Evolutionary conservation across 169 alveolate species (phyloP).

Genomic region (Cryptosporidium ubiquitum): DNA sequence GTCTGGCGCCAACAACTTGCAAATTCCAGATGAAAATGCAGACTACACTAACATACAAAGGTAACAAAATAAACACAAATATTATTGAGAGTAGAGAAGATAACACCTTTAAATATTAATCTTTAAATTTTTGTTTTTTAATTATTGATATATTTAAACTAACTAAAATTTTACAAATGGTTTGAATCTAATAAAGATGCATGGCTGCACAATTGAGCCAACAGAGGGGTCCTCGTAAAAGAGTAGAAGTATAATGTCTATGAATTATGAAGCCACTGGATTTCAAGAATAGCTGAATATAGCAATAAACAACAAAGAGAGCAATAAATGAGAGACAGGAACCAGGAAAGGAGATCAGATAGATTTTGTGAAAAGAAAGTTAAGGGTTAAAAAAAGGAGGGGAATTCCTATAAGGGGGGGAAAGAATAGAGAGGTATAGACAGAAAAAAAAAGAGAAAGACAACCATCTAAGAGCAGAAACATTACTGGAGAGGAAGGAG

Average conservation of each 20-base stretch:
- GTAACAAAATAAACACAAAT: too few relatives aligned
- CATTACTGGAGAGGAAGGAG: not conserved
- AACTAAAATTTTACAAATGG: not conserved
- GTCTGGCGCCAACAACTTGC: not conserved
- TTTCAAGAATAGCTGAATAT: not conserved
- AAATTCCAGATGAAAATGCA: not conserved
- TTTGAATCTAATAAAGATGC: not conserved
- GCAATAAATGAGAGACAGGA: not conserved
- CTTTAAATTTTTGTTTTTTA: too few relatives aligned
- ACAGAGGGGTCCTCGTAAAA: slow-evolving; percentile 3
- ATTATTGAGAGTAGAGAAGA: not conserved
- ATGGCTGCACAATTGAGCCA: not conserved
- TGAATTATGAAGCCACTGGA: not conserved
- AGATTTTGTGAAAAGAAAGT: not conserved
- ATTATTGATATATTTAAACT: too few relatives aligned
- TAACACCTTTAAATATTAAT: too few relatives aligned
- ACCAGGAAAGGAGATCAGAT: not conserved
- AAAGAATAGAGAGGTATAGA: not conserved
- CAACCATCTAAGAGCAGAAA: not conserved
- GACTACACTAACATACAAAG: not conserved
- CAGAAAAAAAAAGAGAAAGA: too few relatives aligned
- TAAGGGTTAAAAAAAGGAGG: not conserved
- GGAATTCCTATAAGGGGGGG: not conserved
- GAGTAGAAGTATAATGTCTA: slow-evolving; percentile 10
- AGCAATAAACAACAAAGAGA: not conserved